Base-by-base conservation (phyloP, 2,329 filamentous ascomycete species). In the Exophiala sideris region DNA sequence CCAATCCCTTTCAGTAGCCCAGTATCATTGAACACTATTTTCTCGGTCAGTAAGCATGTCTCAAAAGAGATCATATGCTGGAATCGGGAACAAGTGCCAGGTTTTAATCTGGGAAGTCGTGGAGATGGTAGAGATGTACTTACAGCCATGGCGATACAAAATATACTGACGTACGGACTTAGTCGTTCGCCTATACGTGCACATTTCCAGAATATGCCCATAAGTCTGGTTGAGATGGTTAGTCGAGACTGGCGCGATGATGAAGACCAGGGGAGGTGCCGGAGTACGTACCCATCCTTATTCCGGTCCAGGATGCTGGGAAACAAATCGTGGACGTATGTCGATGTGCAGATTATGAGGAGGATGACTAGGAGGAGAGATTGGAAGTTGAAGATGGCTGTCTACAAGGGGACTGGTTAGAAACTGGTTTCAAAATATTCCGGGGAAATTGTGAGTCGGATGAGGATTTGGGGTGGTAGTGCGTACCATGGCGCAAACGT, bases 361-460 rank as follows among this genome's bases (percentile, higher is more conserved):
- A 99, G 85, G 66, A 99, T 85, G 63, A 96, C 92, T 66, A 97
- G 84, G 65, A 99, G 83, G 64, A 97, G 87, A 55, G 91, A 95
- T 74, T 96, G 91, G 79, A 99, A 97, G 77, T 97, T 97, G 85
- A 99, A 96, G 67, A 99, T 87, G 51, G 94, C 94, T 56, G 94
- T 88, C 94, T 96, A 67, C 41, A 12, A 39, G 12, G 29, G 34
- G 29, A 33, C 6, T 32, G 33, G 14, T 12, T 32, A 5, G 47
- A 18, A 18, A 2, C 3, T 18, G 16, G 16, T 18, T 18, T 18
- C 16, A 3, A 18, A 18, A 3, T 18, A 18, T 18, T 18, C 16
- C 16, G 3, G 16, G 3, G 16, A 18, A 18, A 18, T 18, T 3
- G 7, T 29, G 24, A 29, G 24, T 29, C 2, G 24, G 24, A 29